These are phyloP conservation scores for Linanthus parryae DNA, from an alignment of 148 eudicot genomes.

Conservation along the genomic window DNA sequence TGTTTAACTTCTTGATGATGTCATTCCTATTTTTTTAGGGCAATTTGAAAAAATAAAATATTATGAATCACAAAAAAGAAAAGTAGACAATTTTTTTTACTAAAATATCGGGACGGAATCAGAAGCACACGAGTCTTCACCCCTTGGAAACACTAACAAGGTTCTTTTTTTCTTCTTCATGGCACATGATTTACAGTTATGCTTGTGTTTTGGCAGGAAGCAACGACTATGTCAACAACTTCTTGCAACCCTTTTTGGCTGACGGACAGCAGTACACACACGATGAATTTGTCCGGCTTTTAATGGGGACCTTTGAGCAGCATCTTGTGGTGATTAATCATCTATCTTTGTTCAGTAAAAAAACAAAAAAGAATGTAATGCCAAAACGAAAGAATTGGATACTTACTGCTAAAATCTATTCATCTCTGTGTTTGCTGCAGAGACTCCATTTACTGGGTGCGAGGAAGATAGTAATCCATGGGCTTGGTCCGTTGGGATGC, in stretches of 20 bases:
- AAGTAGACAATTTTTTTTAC: background rate
- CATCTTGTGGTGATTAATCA: constrained; percentile 47
- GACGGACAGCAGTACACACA: constrained; percentile 70
- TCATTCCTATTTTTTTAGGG: no score
- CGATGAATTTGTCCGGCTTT: constrained; percentile 55
- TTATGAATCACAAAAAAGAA: background rate
- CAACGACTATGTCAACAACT: constrained; percentile 92
- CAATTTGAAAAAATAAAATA: no score
- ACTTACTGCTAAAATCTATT: no score
- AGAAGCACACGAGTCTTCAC: no score
- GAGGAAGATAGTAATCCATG: constrained; percentile 69
- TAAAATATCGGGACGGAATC: no score
- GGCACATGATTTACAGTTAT: background rate
- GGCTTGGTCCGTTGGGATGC: constrained; percentile 90
- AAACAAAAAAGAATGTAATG: no score
- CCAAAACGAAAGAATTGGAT: no score
- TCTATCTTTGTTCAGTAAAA: no score
- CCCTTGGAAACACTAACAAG: no score
- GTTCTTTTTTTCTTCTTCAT: no score
- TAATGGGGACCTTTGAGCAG: constrained; percentile 48
- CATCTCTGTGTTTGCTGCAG: constrained; percentile 21
- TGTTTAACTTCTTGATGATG: no score
- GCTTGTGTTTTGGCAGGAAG: constrained; percentile 41
- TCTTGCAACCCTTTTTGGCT: constrained; percentile 72
- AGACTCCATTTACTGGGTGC: constrained; percentile 67